These are phyloP conservation scores for Hydnum rufescens DNA, from an alignment of 768 basidiomycete species.

Conservation along the genomic window DNA sequence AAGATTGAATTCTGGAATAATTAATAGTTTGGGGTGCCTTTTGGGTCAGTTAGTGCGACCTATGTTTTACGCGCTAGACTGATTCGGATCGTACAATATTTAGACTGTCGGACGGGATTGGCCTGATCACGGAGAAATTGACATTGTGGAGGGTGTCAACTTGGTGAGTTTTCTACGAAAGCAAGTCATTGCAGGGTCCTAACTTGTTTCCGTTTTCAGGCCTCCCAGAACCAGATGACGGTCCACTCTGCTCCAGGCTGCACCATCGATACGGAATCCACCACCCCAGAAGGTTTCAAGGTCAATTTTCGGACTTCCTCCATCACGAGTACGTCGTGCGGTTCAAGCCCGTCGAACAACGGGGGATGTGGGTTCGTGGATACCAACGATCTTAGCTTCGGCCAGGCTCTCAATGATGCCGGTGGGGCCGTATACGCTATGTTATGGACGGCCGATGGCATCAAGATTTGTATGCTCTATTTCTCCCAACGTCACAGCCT, in stretches of 20 bases:
- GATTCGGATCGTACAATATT: too few species aligned
- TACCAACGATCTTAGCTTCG: conserved; percentile 8
- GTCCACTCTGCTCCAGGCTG: conserved; percentile 23
- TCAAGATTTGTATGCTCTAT: conserved; percentile 12
- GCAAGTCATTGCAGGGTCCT: too few species aligned
- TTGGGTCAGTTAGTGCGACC: too few species aligned
- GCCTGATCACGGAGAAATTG: conserved; percentile 26
- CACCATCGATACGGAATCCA: conserved; percentile 15
- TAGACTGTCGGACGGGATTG: conserved; percentile 22
- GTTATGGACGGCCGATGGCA: conserved; percentile 15
- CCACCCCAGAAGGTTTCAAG: neutral
- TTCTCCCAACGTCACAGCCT: neutral
- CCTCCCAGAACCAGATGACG: neutral
- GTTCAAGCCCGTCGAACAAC: conserved; percentile 2
- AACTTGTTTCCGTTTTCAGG: too few species aligned
- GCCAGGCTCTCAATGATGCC: conserved; percentile 8
- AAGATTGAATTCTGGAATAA: conserved; percentile 25
- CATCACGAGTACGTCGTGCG: neutral
- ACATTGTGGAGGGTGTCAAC: conserved; percentile 12
- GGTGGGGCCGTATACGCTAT: conserved; percentile 21
- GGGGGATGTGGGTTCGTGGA: conserved; percentile 18
- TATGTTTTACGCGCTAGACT: too few species aligned
- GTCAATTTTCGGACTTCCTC: neutral
- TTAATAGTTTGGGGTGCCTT: conserved; percentile 25
- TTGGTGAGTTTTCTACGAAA: conserved; percentile 6